Conservation (phyloP, 306 rosid species). For the Alnus rubra region DNA sequence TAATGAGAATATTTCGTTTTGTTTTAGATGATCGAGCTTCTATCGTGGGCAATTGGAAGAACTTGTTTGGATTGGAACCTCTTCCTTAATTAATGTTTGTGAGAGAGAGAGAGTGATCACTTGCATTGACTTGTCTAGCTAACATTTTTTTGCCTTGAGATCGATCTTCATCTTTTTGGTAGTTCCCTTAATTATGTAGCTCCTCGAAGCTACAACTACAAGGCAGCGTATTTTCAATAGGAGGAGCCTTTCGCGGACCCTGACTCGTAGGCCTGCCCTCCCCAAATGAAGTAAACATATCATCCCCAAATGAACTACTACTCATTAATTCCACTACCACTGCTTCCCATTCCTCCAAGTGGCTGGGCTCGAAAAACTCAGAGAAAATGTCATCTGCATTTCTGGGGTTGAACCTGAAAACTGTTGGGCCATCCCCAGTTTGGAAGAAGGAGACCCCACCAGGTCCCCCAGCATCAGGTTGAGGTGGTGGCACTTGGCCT, state of each 20-base stretch:
- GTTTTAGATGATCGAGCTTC: too few species aligned
- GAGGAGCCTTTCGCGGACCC: conserved; percentile 66
- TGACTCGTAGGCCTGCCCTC: conserved; percentile 60
- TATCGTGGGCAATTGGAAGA: too few species aligned
- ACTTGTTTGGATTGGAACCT: too few species aligned
- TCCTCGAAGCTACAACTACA: conserved; percentile 69
- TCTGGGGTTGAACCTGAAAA: conserved; percentile 79
- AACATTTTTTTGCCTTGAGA: conserved; percentile 41
- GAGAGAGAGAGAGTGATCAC: too few species aligned
- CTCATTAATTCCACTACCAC: conserved; percentile 44
- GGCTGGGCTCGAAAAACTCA: conserved; percentile 67
- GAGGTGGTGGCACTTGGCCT: conserved; percentile 70
- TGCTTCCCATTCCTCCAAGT: conserved; percentile 64
- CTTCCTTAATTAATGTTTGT: too few species aligned
- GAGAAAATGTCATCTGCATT: conserved; percentile 72
- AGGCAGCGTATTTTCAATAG: conserved; percentile 59
- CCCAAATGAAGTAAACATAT: conserved; percentile 63
- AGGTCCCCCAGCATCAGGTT: conserved; percentile 49
- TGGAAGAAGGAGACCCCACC: conserved; percentile 75
- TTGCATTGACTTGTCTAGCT: too few species aligned
- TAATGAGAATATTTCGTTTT: too few species aligned
- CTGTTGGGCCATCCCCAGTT: conserved; percentile 66
- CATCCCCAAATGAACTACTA: conserved; percentile 66
- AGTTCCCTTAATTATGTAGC: conserved; percentile 61
- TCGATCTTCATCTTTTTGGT: conserved; percentile 71